Percentiles rank a stretch among this genome's conserved stretches.
phyloP scores from a whole-genome alignment of 2,329 filamentous ascomycete species.

The Drechmeria coniospora region DNA sequence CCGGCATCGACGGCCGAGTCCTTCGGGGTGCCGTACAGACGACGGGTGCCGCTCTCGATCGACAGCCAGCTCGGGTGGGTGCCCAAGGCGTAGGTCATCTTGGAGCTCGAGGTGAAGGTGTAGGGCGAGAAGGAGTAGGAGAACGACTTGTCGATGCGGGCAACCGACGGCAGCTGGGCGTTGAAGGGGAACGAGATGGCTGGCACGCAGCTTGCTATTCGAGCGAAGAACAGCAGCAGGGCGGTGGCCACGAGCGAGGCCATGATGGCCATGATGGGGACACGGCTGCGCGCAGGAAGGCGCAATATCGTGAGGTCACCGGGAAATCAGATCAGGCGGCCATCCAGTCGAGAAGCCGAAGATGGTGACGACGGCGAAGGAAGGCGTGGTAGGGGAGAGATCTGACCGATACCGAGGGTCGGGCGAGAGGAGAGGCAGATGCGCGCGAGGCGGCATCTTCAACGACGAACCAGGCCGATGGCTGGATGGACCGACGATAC shows the following conservation, averaged over 20 bases:
- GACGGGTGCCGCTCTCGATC: slow-evolving; percentile 48
- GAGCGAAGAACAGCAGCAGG: slow-evolving; percentile 13
- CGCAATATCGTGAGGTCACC: slow-evolving; percentile 8
- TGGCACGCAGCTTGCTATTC: slow-evolving; percentile 22
- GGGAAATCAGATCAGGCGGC: slow-evolving; percentile 6
- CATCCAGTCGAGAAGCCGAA: slow-evolving; percentile 5
- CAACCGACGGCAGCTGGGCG: slow-evolving; percentile 68
- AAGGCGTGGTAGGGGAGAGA: slow-evolving; percentile 4
- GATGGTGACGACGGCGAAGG: slow-evolving; percentile 4
- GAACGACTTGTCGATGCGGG: slow-evolving; percentile 51
- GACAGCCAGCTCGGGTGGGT: slow-evolving; percentile 59
- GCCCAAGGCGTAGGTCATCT: slow-evolving; percentile 52
- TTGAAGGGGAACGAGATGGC: slow-evolving; percentile 57
- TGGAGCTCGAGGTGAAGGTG: slow-evolving; percentile 54
- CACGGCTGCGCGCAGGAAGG: slow-evolving; percentile 8
- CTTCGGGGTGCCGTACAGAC: slow-evolving; percentile 55
- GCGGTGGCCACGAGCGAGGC: slow-evolving; percentile 12
- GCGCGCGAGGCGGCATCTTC: slow-evolving; percentile 8
- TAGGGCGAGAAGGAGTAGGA: slow-evolving; percentile 55
- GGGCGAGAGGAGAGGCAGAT: slow-evolving; percentile 4
- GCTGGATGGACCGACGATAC: slow-evolving; percentile 15
- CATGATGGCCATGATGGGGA: too few relatives aligned
- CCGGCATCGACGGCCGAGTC: slow-evolving; percentile 29
- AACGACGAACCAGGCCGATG: slow-evolving; percentile 11
- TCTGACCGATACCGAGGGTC: too few relatives aligned